phyloP scores from a whole-genome alignment of 75 land plant genomes.

The Adiantum capillusveneris region DNA sequence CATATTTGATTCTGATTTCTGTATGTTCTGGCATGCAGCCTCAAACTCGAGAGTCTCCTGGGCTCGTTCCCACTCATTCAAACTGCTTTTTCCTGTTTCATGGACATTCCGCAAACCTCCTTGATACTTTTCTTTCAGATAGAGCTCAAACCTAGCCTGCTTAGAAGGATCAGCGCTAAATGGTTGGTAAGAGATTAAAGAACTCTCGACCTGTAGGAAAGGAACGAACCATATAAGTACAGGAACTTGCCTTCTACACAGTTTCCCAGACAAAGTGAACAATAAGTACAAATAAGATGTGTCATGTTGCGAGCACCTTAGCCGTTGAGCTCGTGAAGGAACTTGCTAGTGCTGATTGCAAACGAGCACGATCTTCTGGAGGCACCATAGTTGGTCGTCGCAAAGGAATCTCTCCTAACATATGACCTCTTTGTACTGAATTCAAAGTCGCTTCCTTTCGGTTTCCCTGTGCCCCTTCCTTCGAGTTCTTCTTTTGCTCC shows the following conservation, averaged over 20 bases:
- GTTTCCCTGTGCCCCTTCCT: slow-evolving; percentile 13
- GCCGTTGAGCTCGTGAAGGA: slow-evolving; percentile 30
- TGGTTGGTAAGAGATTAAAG: slow-evolving; percentile 18
- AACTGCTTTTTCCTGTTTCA: slow-evolving; percentile 32
- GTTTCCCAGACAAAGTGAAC: no score
- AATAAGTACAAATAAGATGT: not conserved
- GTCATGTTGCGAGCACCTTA: slow-evolving; percentile 4
- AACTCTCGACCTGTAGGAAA: not conserved
- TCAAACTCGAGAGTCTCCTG: slow-evolving; percentile 95
- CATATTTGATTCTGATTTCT: slow-evolving; percentile 2
- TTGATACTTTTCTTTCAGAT: slow-evolving; percentile 75
- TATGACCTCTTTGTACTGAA: slow-evolving; percentile 29
- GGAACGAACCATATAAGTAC: no score
- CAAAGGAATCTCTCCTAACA: slow-evolving; percentile 39
- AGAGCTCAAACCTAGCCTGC: slow-evolving; percentile 93
- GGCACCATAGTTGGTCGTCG: slow-evolving; percentile 18
- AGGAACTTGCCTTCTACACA: no score
- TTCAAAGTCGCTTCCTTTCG: slow-evolving; percentile 1
- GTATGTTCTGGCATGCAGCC: slow-evolving; percentile 32
- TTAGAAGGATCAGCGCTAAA: slow-evolving; percentile 73
- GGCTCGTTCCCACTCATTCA: slow-evolving; percentile 79
- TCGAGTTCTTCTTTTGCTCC: slow-evolving; percentile 43
- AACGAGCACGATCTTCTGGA: slow-evolving; percentile 29
- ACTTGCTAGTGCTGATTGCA: slow-evolving; percentile 34
- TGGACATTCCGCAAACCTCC: slow-evolving; percentile 70